Evolutionary conservation across 2,329 filamentous ascomycete genomes (phyloP).

Genomic region (Laburnicola sp.): DNA sequence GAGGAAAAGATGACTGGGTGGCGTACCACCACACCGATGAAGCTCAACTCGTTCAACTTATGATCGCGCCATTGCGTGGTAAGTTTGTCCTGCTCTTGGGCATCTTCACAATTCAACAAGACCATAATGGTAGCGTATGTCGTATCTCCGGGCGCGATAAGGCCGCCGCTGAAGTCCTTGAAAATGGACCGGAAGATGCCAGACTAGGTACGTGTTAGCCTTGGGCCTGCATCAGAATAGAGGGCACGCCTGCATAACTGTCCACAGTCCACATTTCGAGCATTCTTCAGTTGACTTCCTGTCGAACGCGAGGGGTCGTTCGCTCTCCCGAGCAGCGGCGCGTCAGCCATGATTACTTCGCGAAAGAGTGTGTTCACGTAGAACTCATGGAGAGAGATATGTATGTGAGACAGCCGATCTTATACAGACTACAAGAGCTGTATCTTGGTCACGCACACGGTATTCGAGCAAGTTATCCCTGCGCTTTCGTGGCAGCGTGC

Average conservation of each 20-base stretch:
- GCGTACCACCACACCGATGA: conserved; percentile 11
- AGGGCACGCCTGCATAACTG: neutral
- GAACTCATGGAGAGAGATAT: neutral
- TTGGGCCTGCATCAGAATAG: neutral
- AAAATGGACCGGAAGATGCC: conserved; percentile 9
- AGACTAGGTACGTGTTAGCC: neutral
- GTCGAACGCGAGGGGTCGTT: conserved; percentile 7
- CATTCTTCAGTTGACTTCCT: conserved; percentile 3
- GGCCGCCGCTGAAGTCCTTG: conserved; percentile 9
- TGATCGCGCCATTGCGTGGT: conserved; percentile 13
- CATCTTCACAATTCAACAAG: conserved; percentile 4
- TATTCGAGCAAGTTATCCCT: neutral
- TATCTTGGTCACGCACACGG: too few relatives aligned
- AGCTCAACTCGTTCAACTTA: conserved; percentile 12
- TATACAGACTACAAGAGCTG: neutral
- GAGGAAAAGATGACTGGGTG: neutral
- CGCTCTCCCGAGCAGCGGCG: conserved; percentile 8
- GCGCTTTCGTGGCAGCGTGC: conserved; percentile 6
- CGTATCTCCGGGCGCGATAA: conserved; percentile 10
- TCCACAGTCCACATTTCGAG: conserved; percentile 5
- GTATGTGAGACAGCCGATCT: too few relatives aligned
- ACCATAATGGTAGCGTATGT: conserved; percentile 15
- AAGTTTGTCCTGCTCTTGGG: conserved; percentile 5
- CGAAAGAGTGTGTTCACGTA: neutral
- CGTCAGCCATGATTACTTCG: conserved; percentile 6